Conservation (phyloP, 176 grass and related monocot species). For the Cocos nucifera region DNA sequence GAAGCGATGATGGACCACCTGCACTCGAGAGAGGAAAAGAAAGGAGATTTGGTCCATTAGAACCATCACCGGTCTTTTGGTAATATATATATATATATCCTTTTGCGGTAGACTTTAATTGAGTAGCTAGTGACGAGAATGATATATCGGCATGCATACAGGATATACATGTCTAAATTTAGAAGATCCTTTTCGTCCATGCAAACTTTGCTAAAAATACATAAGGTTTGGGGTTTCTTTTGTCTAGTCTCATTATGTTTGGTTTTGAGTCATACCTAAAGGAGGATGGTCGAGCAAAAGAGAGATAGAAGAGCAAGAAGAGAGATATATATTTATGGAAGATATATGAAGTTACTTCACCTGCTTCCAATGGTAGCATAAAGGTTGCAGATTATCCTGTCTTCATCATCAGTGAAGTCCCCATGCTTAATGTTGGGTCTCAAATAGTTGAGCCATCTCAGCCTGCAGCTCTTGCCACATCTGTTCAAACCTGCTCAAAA, state of each 20-base stretch:
- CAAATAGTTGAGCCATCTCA: slow-evolving; percentile 95
- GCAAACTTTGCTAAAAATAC: no score
- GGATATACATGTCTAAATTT: no score
- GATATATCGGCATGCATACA: no score
- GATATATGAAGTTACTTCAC: slow-evolving; percentile 21
- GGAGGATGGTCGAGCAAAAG: not conserved
- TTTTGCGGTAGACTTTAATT: no score
- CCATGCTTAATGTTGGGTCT: slow-evolving; percentile 95
- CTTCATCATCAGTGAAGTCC: slow-evolving; percentile 79
- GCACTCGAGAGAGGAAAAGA: slow-evolving; percentile 12
- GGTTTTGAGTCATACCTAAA: no score
- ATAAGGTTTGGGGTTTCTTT: no score
- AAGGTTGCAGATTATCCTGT: slow-evolving; percentile 73
- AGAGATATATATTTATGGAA: not conserved
- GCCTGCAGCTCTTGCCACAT: slow-evolving; percentile 93
- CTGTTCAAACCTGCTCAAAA: slow-evolving; percentile 55
- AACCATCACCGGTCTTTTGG: no score
- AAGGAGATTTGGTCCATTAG: not conserved
- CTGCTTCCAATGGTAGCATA: slow-evolving; percentile 87
- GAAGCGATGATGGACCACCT: slow-evolving; percentile 97
- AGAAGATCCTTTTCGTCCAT: no score
- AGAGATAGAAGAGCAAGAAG: not conserved
- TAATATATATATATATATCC: no score
- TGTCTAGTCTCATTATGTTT: no score
- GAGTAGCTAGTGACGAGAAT: no score